phyloP scores from a whole-genome alignment of 2,329 filamentous ascomycete species.

The Diaporthe caulivora region DNA sequence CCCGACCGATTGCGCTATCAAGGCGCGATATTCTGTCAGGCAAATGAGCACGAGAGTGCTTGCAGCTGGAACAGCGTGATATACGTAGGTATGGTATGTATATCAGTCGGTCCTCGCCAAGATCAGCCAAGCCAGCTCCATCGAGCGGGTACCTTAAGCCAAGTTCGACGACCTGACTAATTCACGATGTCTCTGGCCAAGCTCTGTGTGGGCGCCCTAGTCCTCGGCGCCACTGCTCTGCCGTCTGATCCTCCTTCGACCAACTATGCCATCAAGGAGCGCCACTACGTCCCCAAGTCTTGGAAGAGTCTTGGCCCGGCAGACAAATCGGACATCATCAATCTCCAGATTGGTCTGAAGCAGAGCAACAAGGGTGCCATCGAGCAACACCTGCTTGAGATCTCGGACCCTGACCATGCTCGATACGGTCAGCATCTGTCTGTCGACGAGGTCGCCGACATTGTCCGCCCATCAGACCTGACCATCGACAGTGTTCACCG shows the following conservation, averaged over 20 bases:
- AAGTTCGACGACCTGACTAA: slow-evolving; percentile 2
- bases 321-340: slow-evolving; percentile 31
- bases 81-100: background rate
- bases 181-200: slow-evolving; percentile 1
- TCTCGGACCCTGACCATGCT: slow-evolving; percentile 59
- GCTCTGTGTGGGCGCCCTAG: slow-evolving; percentile 4
- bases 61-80: background rate
- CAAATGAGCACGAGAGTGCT: background rate
- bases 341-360: slow-evolving; percentile 38
- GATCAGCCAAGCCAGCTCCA: background rate
- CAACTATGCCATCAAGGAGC: slow-evolving; percentile 25
- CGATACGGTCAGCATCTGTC: slow-evolving; percentile 63
- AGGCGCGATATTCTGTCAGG: slow-evolving; percentile 1
- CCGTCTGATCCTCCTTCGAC: slow-evolving; percentile 18
- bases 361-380: slow-evolving; percentile 43
- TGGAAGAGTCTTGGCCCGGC: slow-evolving; percentile 39
- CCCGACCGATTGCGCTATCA: slow-evolving; percentile 15
- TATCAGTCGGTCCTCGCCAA: slow-evolving; percentile 26
- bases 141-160: background rate
- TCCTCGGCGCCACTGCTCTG: slow-evolving; percentile 19
- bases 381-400: slow-evolving; percentile 47
- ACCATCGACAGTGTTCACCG: slow-evolving; percentile 26
- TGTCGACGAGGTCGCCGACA: slow-evolving; percentile 13
- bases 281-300: slow-evolving; percentile 36
- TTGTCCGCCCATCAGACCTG: slow-evolving; percentile 13